Conservation (phyloP, 2,329 filamentous ascomycete species). For the Talaromyces amestolkiae region DNA sequence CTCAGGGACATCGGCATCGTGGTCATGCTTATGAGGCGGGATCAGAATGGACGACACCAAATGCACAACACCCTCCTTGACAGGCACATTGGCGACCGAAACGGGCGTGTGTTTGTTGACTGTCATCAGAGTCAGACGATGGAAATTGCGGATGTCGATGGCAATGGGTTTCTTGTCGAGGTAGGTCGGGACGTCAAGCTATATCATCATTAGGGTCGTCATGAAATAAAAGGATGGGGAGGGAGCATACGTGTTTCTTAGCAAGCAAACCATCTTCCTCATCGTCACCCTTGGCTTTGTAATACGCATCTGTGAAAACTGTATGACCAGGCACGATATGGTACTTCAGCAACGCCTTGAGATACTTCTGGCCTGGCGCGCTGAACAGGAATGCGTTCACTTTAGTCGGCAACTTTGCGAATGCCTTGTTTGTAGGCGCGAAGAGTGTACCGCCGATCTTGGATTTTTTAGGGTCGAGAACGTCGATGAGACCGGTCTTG, state of each 20-base stretch:
- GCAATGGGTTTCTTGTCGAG: constrained; percentile 64
- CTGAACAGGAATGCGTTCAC: constrained; percentile 85
- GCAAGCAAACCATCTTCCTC: constrained; percentile 30
- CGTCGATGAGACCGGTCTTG: constrained; percentile 70
- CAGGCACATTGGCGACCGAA: constrained; percentile 65
- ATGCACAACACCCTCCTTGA: constrained; percentile 77
- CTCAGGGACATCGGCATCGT: neutral
- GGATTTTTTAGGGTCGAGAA: constrained; percentile 55
- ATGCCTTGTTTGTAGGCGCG: constrained; percentile 74
- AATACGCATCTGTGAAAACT: constrained; percentile 78
- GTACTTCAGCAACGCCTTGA: constrained; percentile 74
- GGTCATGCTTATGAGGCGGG: constrained; percentile 53
- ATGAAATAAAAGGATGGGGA: neutral
- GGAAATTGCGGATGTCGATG: constrained; percentile 67
- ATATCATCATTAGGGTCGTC: neutral
- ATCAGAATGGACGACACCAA: constrained; percentile 69
- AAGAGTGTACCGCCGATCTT: constrained; percentile 71
- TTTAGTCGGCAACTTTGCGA: constrained; percentile 60
- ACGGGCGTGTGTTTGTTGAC: constrained; percentile 71
- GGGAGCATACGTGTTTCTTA: constrained; percentile 42
- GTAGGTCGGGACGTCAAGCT: constrained; percentile 66
- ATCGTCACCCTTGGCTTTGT: constrained; percentile 46
- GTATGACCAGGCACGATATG: constrained; percentile 71
- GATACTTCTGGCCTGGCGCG: constrained; percentile 67
- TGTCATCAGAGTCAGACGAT: constrained; percentile 66